Evolutionary conservation across 805 yeast genomes (phyloP).

Genomic region (Schwanniomyces vanrijiae): DNA sequence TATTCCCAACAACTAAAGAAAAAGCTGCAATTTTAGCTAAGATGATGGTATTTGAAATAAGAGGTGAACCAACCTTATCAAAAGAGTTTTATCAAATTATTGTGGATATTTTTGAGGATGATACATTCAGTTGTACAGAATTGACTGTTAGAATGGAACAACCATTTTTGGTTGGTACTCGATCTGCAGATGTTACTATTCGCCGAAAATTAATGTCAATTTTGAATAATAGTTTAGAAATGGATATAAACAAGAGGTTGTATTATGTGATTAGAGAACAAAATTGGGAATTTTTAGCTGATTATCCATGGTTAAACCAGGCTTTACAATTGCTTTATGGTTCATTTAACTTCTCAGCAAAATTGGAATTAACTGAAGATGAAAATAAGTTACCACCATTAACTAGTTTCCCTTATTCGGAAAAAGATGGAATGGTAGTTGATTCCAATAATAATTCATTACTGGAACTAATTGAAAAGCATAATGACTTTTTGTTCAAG

Average conservation of each 20-base stretch:
- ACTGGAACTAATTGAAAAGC: constrained; percentile 21
- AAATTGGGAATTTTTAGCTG: constrained; percentile 94
- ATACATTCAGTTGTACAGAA: constrained; percentile 76
- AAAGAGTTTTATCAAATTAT: constrained; percentile 83
- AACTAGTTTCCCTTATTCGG: constrained; percentile 37
- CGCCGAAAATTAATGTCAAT: constrained; percentile 79
- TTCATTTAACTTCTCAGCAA: constrained; percentile 57
- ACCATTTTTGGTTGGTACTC: constrained; percentile 92
- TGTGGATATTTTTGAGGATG: constrained; percentile 82
- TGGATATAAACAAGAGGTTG: constrained; percentile 72
- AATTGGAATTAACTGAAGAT: constrained; percentile 43
- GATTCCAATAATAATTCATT: constrained; percentile 23
- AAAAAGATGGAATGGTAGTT: constrained; percentile 24
- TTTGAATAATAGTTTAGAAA: constrained; percentile 74
- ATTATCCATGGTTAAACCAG: constrained; percentile 92
- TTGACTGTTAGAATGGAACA: constrained; percentile 94
- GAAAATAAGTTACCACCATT: constrained; percentile 58
- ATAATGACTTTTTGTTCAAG: constrained; percentile 28
- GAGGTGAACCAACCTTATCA: constrained; percentile 79
- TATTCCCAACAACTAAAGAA: constrained; percentile 93
- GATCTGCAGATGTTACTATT: constrained; percentile 71
- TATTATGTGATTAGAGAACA: constrained; percentile 91
- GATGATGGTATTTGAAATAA: constrained; percentile 87
- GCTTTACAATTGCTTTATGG: constrained; percentile 86
- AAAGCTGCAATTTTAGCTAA: constrained; percentile 91